Evolutionary conservation across 2,329 filamentous ascomycete species (phyloP).

Genomic region (Periconia digitata): DNA sequence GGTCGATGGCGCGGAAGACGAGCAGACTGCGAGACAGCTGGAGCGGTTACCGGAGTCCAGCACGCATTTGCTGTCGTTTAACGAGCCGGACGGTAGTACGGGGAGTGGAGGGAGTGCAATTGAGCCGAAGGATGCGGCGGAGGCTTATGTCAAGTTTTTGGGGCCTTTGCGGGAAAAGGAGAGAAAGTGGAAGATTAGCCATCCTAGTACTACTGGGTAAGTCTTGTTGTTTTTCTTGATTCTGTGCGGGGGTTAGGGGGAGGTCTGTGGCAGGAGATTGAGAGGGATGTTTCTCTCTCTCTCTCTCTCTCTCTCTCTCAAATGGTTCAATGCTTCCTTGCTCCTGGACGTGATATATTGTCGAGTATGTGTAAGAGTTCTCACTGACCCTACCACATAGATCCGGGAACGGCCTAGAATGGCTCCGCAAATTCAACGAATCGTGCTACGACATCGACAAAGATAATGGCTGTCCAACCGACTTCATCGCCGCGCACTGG

Average conservation of each 20-base stretch:
- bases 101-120: slow-evolving; percentile 66
- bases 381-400: neutral
- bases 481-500: slow-evolving; percentile 57
- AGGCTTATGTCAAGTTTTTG: slow-evolving; percentile 71
- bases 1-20: slow-evolving; percentile 43
- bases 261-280: no score
- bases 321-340: no score
- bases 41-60: slow-evolving; percentile 57
- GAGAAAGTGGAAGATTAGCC: slow-evolving; percentile 63
- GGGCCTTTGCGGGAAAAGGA: slow-evolving; percentile 65
- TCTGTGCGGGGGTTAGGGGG: no score
- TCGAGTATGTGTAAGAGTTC: no score
- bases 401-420: slow-evolving; percentile 61
- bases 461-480: slow-evolving; percentile 48
- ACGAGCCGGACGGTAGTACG: slow-evolving; percentile 70
- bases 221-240: neutral
- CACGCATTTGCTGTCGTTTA: slow-evolving; percentile 73
- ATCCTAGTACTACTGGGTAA: slow-evolving; percentile 68
- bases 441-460: slow-evolving; percentile 51
- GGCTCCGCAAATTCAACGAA: slow-evolving; percentile 68
- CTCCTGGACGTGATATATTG: no score
- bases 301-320: no score
- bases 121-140: slow-evolving; percentile 62
- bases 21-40: slow-evolving; percentile 62
- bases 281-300: no score